Base-by-base conservation (phyloP, 2,329 filamentous ascomycete species). In the Bipolaris cookei region DNA sequence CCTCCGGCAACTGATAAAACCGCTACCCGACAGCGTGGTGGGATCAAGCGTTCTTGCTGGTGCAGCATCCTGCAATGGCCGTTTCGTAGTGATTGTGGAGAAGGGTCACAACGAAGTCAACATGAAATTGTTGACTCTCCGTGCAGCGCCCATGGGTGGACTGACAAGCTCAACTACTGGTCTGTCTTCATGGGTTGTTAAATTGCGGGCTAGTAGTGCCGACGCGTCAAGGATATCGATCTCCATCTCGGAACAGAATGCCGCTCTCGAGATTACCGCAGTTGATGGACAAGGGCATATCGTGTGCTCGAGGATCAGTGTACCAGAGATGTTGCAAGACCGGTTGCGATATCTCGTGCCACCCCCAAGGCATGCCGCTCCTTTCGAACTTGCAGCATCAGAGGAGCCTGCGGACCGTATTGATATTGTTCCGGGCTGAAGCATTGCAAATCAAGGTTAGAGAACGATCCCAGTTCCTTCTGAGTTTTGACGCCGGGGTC, bases 271-370 rank as follows among this genome's bases (percentile, higher is more conserved):
- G 10, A 52, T 69, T 21, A 54, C 53, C n/a, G 64, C 63, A 1
- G 57, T 66, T 18, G 64, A 69, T 43, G 59, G 63, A 25, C 52
- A 51, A 6, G 58, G 64, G 3, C 52, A 62, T 51, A 21, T 69
- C 3, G 25, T 61, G 3, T 59, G 23, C 38, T 61, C 60, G 11
- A 51, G 56, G 4, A 48, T 66, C 30, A 64, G 59, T 39, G 60
- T 65, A 13, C 59, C 53, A 32, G 51, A 52, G 2, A 61, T 65
- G 63, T 63, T 53, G 32, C 23, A 51, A 32, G 21, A 35, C 11
- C 46, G 38, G n/a, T 21, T 16, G 13, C 13, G 2, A 4, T 41
- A 43, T 28, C 35, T 48, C 2, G 38, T 41, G 13, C 34, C 39
- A 41, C 34, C 39, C 30, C 41, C 23, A 1, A 55, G 45, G 25